phyloP scores from a whole-genome alignment of 2,329 filamentous ascomycete genomes.

The Stagonosporopsis tanaceti region DNA sequence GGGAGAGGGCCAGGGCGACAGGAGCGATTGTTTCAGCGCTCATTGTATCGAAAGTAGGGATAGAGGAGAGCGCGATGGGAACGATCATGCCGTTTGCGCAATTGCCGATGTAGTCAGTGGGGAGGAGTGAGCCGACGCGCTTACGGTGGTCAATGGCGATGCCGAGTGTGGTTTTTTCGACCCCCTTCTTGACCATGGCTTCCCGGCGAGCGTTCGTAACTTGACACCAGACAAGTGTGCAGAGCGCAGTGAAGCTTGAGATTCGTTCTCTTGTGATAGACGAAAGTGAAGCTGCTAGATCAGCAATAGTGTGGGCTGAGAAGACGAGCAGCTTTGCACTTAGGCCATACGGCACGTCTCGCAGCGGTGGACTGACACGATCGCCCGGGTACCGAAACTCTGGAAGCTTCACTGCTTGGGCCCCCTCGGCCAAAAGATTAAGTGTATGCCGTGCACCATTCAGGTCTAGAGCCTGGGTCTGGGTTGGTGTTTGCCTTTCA shows the following conservation, averaged over 20 bases:
- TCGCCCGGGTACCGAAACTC: conserved; percentile 1
- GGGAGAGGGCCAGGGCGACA: conserved; percentile 1
- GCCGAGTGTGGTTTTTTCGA: conserved; percentile 21
- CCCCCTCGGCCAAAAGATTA: background rate
- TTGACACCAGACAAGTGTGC: conserved; percentile 31
- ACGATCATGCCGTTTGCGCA: conserved; percentile 16
- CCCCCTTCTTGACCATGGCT: background rate
- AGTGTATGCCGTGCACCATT: conserved; percentile 2
- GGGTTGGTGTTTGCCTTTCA: background rate
- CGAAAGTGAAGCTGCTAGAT: conserved; percentile 1
- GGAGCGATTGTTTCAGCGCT: background rate
- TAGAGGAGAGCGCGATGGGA: background rate
- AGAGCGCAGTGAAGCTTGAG: conserved; percentile 27
- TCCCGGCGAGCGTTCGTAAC: conserved; percentile 25
- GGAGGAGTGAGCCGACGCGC: conserved; percentile 1
- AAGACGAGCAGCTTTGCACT: conserved; percentile 9
- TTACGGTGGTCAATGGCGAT: conserved; percentile 20
- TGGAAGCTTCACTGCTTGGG: background rate
- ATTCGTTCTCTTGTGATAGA: conserved; percentile 1
- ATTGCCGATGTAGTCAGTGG: conserved; percentile 19
- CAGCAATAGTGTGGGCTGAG: background rate
- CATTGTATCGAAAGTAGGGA: background rate
- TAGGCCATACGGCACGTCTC: background rate
- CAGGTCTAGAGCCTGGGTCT: background rate
- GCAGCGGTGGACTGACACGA: background rate